These are phyloP conservation scores for Ogataea naganishii DNA, from an alignment of 805 yeast genomes.

Conservation along the genomic window DNA sequence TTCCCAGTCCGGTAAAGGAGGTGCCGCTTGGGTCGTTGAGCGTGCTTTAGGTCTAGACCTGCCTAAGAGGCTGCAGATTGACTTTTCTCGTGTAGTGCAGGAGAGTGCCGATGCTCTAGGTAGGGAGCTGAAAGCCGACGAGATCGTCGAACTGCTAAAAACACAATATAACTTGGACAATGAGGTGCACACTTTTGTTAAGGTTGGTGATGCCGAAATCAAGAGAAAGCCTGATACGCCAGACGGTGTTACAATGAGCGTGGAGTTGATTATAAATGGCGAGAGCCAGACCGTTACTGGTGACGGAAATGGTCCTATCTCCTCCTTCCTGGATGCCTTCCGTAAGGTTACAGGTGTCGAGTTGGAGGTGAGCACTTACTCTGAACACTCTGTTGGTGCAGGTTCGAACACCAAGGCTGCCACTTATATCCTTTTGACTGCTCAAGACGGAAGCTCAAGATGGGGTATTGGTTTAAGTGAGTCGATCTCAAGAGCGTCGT, in stretches of 20 bases:
- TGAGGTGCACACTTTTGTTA: constrained; percentile 23
- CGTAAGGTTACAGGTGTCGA: constrained; percentile 40
- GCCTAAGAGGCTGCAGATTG: constrained; percentile 64
- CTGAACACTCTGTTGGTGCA: constrained; percentile 66
- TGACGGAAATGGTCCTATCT: constrained; percentile 72
- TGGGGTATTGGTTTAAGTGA: constrained; percentile 96
- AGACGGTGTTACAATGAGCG: constrained; percentile 34
- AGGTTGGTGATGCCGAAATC: constrained; percentile 33
- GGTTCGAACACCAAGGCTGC: constrained; percentile 71
- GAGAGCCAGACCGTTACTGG: constrained; percentile 34
- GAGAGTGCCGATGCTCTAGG: constrained; percentile 54
- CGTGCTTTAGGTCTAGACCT: constrained; percentile 64
- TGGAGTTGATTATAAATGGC: constrained; percentile 30
- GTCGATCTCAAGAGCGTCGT: constrained; percentile 82
- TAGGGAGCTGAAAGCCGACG: constrained; percentile 60
- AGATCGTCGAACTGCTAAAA: constrained; percentile 51
- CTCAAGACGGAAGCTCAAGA: constrained; percentile 21
- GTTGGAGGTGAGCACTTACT: constrained; percentile 57
- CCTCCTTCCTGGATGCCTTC: constrained; percentile 61
- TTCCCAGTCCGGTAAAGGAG: constrained; percentile 85
- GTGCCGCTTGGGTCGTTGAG: constrained; percentile 76
- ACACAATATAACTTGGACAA: constrained; percentile 42
- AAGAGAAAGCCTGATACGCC: constrained; percentile 15
- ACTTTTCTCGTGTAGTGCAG: constrained; percentile 60
- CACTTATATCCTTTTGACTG: constrained; percentile 41